phyloP scores from a whole-genome alignment of 2,329 filamentous ascomycete genomes.

The Xylariales sp. region DNA sequence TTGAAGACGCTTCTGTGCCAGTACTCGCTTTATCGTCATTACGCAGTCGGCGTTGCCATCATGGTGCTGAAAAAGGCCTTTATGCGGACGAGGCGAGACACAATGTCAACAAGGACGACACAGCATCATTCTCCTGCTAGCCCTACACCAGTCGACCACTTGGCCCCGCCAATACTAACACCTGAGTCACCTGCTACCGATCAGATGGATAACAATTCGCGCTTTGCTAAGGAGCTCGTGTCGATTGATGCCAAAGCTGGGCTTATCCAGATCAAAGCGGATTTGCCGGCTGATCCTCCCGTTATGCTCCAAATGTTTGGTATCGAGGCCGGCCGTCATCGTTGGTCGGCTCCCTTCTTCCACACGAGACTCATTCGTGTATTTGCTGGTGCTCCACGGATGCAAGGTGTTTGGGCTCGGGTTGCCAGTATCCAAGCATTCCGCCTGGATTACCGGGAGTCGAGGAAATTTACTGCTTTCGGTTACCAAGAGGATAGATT shows the following conservation, averaged over 20 bases:
- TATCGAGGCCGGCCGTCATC: constrained; percentile 76
- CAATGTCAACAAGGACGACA: constrained; percentile 25
- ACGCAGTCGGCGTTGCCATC: constrained; percentile 77
- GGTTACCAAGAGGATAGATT: constrained; percentile 68
- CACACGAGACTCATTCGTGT: constrained; percentile 74
- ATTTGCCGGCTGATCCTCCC: constrained; percentile 83
- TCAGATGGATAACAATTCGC: constrained; percentile 27
- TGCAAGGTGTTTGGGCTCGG: constrained; percentile 80
- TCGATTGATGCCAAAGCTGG: constrained; percentile 78
- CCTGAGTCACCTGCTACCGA: constrained; percentile 24
- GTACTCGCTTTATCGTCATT: constrained; percentile 92
- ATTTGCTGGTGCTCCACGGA: constrained; percentile 81
- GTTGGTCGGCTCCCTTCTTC: constrained; percentile 82
- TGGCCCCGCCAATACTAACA: constrained; percentile 32
- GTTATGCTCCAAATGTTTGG: constrained; percentile 87
- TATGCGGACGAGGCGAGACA: constrained; percentile 43
- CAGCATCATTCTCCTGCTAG: constrained; percentile 18
- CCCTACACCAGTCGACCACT: constrained; percentile 20
- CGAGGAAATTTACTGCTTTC: constrained; percentile 60
- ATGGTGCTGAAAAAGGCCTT: constrained; percentile 72
- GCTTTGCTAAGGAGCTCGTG: constrained; percentile 58
- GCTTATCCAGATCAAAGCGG: constrained; percentile 82
- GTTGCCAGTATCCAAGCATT: constrained; percentile 79
- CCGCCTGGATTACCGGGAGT: constrained; percentile 75
- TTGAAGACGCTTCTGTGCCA: constrained; percentile 76